Evolutionary conservation across 352 stramenopile genomes (phyloP).

Genomic region (Pythium oligandrum): DNA sequence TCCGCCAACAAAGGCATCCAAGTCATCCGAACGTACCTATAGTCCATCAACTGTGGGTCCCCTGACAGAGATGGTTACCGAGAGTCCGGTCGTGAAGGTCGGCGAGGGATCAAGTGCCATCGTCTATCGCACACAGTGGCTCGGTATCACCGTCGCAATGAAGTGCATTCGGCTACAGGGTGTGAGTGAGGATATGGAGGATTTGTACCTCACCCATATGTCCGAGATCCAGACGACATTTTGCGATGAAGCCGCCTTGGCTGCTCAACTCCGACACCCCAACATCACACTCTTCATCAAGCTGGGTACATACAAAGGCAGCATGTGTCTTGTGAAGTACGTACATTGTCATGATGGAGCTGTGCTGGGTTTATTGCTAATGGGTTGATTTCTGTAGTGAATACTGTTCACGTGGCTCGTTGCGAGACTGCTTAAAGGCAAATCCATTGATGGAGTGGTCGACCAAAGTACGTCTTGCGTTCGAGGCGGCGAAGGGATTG

Average conservation of each 20-base stretch:
- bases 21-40: conserved; percentile 1
- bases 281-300: conserved; percentile 81
- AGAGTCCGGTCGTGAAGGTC: conserved; percentile 58
- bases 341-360: conserved; percentile 12
- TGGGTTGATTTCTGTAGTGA: conserved; percentile 27
- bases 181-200: conserved; percentile 31
- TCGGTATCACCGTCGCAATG: conserved; percentile 72
- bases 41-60: conserved; percentile 21
- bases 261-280: conserved; percentile 53
- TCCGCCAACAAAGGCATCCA: neutral
- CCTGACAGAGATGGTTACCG: conserved; percentile 55
- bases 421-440: conserved; percentile 53
- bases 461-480: conserved; percentile 61
- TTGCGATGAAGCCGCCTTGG: conserved; percentile 59
- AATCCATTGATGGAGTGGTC: conserved; percentile 65
- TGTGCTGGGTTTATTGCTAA: conserved; percentile 1
- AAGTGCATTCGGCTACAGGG: conserved; percentile 60
- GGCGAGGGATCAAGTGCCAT: conserved; percentile 58
- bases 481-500: conserved; percentile 65
- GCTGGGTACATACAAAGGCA: conserved; percentile 55
- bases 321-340: conserved; percentile 72
- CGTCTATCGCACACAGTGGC: conserved; percentile 64
- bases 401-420: conserved; percentile 56
- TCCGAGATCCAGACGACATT: conserved; percentile 58
- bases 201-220: conserved; percentile 68